Evolutionary conservation across 108 stramenopile genomes (phyloP).

Genomic region (Discostella pseudostelligera): DNA sequence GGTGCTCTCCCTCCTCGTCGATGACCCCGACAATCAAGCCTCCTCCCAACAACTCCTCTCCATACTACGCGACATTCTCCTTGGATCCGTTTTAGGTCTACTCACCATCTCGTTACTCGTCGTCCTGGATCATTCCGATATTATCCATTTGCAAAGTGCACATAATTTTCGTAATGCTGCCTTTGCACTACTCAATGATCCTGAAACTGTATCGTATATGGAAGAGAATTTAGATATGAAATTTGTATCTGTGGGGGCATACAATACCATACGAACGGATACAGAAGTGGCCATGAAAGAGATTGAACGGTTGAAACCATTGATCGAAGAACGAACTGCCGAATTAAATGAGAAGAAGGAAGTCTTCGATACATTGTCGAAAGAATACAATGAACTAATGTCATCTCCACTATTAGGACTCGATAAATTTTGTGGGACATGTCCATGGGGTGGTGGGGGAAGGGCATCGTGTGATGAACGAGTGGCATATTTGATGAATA

Average conservation of each 20-base stretch:
- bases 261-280: slow-evolving; percentile 28
- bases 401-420: slow-evolving; percentile 27
- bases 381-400: slow-evolving; percentile 50
- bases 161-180: slow-evolving; percentile 35
- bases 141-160: slow-evolving; percentile 39
- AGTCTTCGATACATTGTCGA: slow-evolving; percentile 40
- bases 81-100: slow-evolving; percentile 24
- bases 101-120: slow-evolving; percentile 23
- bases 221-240: slow-evolving; percentile 49
- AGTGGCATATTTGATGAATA: slow-evolving; percentile 22
- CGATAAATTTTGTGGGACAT: slow-evolving; percentile 24
- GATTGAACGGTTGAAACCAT: slow-evolving; percentile 30
- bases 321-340: slow-evolving; percentile 24
- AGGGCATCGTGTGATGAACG: slow-evolving; percentile 18
- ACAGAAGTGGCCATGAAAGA: slow-evolving; percentile 23
- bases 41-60: neutral
- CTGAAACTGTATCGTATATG: slow-evolving; percentile 18
- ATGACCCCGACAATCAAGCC: neutral
- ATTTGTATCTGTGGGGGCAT: slow-evolving; percentile 48
- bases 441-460: slow-evolving; percentile 16
- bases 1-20: slow-evolving; percentile 14
- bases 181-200: slow-evolving; percentile 19
- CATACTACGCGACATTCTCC: slow-evolving; percentile 28
- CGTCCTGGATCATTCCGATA: slow-evolving; percentile 32
- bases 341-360: slow-evolving; percentile 41